phyloP scores from a whole-genome alignment of 352 stramenopile species.

The Phytopythium delawarense region DNA sequence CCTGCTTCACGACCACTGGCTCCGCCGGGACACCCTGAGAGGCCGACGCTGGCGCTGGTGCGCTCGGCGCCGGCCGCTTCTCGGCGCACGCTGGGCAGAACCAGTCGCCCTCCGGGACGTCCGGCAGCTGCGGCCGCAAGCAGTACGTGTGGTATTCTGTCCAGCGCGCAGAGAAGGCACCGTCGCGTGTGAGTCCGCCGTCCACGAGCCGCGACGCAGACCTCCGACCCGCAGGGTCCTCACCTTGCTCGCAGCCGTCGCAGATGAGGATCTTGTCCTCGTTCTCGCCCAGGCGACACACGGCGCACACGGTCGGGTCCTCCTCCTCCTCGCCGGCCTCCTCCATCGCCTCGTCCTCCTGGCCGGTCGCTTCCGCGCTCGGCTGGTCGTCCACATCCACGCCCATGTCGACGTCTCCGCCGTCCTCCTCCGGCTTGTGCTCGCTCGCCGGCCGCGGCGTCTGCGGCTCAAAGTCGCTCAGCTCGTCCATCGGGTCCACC shows the following conservation, averaged over 20 bases:
- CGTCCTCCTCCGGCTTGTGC: constrained; percentile 4
- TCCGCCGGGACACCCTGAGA: background rate
- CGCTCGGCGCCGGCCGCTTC: constrained; percentile 3
- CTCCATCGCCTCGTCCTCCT: constrained; percentile 1
- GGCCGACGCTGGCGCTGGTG: background rate
- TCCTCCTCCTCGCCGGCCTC: constrained; percentile 18
- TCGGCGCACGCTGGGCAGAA: constrained; percentile 43
- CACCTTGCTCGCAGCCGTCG: constrained; percentile 43
- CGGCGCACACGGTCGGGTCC: constrained; percentile 27
- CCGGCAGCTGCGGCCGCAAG: constrained; percentile 36
- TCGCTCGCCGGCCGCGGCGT: constrained; percentile 4
- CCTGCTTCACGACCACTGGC: constrained; percentile 16
- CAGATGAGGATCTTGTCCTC: constrained; percentile 47
- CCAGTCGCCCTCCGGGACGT: constrained; percentile 47
- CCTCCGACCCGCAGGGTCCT: background rate
- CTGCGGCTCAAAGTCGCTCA: constrained; percentile 52
- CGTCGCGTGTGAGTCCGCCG: background rate
- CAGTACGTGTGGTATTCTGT: constrained; percentile 62
- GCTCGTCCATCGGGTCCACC: constrained; percentile 59
- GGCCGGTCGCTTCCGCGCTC: background rate
- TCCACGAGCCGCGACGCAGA: background rate
- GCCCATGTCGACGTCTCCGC: constrained; percentile 25
- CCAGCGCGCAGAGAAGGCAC: background rate
- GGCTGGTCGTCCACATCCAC: constrained; percentile 9
- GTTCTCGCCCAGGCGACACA: constrained; percentile 38